Evolutionary conservation across 129 eudicot species (phyloP).

Genomic region (Apium graveolens): DNA sequence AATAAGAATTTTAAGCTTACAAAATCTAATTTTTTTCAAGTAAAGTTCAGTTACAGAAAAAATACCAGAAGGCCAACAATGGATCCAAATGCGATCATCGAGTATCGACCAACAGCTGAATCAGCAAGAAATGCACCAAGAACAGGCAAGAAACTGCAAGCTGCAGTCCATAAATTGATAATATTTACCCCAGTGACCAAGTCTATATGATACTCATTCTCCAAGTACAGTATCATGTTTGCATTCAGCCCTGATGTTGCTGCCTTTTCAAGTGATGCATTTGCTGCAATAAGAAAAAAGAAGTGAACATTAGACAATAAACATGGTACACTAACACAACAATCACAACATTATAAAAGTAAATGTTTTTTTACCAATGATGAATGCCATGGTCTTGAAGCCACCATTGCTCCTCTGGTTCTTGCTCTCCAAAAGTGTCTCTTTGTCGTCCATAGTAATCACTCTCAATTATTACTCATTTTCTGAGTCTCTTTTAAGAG

Average conservation of each 20-base stretch:
- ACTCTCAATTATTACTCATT: not conserved
- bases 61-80: not conserved
- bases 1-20: too few species aligned
- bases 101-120: conserved; percentile 41
- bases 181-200: conserved; percentile 23
- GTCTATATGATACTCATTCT: conserved; percentile 36
- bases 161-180: conserved; percentile 24
- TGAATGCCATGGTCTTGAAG: not conserved
- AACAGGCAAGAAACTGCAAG: conserved; percentile 22
- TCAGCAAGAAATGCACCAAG: conserved; percentile 36
- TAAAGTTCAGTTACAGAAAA: too few species aligned
- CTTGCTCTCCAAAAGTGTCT: not conserved
- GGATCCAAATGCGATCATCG: conserved; percentile 33
- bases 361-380: not conserved
- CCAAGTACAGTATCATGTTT: conserved; percentile 39
- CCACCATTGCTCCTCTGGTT: not conserved
- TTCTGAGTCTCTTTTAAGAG: not conserved
- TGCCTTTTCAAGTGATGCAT: conserved; percentile 24
- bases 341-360: too few species aligned
- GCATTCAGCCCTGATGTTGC: conserved; percentile 28
- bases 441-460: not conserved
- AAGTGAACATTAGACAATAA: too few species aligned
- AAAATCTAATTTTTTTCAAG: too few species aligned
- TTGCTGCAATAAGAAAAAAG: not conserved
- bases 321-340: too few species aligned